These are phyloP conservation scores for Acer yangbiense DNA, from an alignment of 345 rosid genomes.

Conservation along the genomic window DNA sequence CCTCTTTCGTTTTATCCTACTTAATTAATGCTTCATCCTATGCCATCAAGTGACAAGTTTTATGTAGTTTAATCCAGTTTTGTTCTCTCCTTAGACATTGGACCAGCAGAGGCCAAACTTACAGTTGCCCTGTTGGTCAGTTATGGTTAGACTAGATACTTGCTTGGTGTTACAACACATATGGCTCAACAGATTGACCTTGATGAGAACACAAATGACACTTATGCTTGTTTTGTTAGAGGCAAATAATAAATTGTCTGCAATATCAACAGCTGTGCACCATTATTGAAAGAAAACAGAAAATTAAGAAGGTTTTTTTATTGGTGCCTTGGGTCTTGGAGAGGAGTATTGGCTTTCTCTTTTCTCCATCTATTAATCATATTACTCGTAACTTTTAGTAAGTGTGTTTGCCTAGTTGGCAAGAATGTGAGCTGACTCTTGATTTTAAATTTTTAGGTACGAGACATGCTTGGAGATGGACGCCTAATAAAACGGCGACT, in stretches of 20 bases:
- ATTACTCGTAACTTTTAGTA: neutral
- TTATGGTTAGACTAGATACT: neutral
- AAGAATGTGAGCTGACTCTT: slow-evolving; percentile 19
- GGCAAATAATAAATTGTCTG: neutral
- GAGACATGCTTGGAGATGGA: slow-evolving; percentile 98
- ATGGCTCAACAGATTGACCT: neutral
- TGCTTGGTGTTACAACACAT: neutral
- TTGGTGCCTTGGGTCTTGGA: neutral
- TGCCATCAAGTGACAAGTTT: neutral
- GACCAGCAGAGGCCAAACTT: neutral
- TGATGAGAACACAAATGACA: neutral
- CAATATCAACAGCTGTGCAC: neutral
- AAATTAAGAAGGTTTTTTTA: neutral
- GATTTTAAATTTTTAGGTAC: slow-evolving; percentile 59
- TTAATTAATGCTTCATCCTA: neutral
- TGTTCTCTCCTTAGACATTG: neutral
- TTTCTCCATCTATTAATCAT: neutral
- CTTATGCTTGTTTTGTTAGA: neutral
- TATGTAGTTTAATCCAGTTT: neutral
- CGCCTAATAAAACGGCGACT: slow-evolving; percentile 89
- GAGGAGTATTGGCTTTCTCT: neutral
- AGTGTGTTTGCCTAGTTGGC: neutral
- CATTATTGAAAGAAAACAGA: neutral
- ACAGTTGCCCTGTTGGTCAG: neutral
- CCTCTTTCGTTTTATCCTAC: neutral